Percentiles rank a stretch among this genome's conserved stretches.
Conservation (phyloP, 441 rosid genomes). For the Pelargonium myrrhifolium region DNA sequence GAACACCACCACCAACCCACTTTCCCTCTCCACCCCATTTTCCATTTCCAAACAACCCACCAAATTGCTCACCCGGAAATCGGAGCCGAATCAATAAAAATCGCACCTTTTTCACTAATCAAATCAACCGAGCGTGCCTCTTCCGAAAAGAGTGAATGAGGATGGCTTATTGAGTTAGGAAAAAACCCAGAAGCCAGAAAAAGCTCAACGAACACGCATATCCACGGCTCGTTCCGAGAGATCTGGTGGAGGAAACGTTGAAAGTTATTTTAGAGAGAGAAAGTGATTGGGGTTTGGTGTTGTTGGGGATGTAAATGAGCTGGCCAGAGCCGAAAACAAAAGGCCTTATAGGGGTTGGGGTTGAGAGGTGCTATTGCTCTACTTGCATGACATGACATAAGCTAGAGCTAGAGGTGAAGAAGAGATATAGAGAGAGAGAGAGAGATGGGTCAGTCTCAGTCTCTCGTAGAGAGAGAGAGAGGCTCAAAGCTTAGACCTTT, state of each 20-base stretch:
- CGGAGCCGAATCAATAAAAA: constrained; percentile 11
- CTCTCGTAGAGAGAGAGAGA: neutral
- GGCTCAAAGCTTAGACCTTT: constrained; percentile 26
- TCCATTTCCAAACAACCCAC: constrained; percentile 33
- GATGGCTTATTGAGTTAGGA: constrained; percentile 21
- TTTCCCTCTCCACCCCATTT: constrained; percentile 13
- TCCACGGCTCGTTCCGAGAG: constrained; percentile 39
- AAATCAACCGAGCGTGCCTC: neutral
- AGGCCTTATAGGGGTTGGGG: constrained; percentile 26
- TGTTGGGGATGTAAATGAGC: constrained; percentile 39
- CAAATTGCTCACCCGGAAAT: constrained; percentile 4
- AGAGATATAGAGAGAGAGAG: too few species aligned
- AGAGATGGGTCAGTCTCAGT: neutral
- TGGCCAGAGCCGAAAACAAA: constrained; percentile 35
- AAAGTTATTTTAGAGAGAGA: constrained; percentile 23
- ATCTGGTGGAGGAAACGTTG: constrained; percentile 57
- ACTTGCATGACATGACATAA: constrained; percentile 65
- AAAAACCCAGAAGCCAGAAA: constrained; percentile 26
- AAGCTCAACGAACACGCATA: constrained; percentile 45
- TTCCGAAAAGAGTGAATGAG: neutral
- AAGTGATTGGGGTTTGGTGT: constrained; percentile 17
- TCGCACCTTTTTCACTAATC: too few species aligned
- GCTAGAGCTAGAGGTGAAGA: constrained; percentile 20
- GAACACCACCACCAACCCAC: neutral
- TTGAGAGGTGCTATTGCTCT: constrained; percentile 21